Evolutionary conservation across 352 stramenopile species (phyloP).

Genomic region (Phytophthora agathidicida): DNA sequence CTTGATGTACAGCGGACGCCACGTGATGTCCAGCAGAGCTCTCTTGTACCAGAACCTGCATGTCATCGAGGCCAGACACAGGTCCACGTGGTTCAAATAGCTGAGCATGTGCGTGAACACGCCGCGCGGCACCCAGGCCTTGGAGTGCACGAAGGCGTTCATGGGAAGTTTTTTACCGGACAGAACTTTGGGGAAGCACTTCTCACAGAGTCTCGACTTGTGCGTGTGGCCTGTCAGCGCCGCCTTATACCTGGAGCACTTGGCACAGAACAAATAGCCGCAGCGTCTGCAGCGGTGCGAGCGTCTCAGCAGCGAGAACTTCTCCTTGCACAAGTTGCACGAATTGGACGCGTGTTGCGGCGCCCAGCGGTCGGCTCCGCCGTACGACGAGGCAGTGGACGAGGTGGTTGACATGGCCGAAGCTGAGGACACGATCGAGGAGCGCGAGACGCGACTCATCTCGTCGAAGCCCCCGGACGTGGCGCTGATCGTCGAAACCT

Average conservation of each 20-base stretch:
- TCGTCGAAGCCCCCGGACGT: constrained; percentile 49
- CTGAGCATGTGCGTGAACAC: constrained; percentile 90
- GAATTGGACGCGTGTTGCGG: constrained; percentile 72
- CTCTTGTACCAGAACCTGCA: constrained; percentile 89
- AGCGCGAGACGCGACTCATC: constrained; percentile 60
- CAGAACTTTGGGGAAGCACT: constrained; percentile 86
- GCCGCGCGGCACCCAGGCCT: constrained; percentile 83
- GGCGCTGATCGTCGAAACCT: constrained; percentile 35
- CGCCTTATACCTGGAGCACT: constrained; percentile 81
- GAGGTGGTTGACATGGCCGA: constrained; percentile 45
- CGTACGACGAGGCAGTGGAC: constrained; percentile 34
- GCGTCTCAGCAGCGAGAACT: constrained; percentile 83
- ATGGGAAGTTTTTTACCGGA: constrained; percentile 70
- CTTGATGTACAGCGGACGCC: constrained; percentile 84
- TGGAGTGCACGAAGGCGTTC: constrained; percentile 89
- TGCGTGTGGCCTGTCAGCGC: constrained; percentile 81
- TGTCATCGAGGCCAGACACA: constrained; percentile 86
- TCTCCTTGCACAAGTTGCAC: constrained; percentile 81
- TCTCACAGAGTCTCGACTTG: constrained; percentile 86
- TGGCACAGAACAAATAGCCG: constrained; percentile 84
- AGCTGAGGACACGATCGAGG: constrained; percentile 49
- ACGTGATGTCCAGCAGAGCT: constrained; percentile 84
- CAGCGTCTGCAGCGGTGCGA: constrained; percentile 83
- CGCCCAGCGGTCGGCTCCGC: constrained; percentile 64
- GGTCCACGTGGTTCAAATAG: constrained; percentile 87